phyloP scores from a whole-genome alignment of 192 early-diverging fungal genomes.

The Coemansia asiatica region DNA sequence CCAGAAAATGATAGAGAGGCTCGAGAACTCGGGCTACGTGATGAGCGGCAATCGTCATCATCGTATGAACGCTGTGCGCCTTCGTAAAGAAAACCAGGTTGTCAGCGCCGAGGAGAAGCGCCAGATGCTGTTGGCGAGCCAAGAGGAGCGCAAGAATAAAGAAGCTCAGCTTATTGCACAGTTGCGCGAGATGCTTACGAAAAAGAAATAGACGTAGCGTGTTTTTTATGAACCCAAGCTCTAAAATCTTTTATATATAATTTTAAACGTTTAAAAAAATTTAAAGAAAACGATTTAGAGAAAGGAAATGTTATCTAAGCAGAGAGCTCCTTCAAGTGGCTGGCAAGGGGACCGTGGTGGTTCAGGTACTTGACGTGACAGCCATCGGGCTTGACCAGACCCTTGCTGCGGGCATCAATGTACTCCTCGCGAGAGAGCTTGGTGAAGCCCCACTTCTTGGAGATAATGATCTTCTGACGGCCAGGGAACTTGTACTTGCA shows the following conservation, averaged over 20 bases:
- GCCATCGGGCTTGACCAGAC: slow-evolving; percentile 86
- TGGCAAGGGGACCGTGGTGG: slow-evolving; percentile 74
- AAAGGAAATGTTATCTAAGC: slow-evolving; percentile 23
- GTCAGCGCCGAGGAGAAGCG: slow-evolving; percentile 94
- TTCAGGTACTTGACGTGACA: slow-evolving; percentile 94
- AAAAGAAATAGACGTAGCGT: slow-evolving; percentile 47
- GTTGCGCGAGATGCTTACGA: slow-evolving; percentile 82
- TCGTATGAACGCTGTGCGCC: slow-evolving; percentile 93
- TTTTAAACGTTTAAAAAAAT: too few species aligned
- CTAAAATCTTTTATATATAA: too few species aligned
- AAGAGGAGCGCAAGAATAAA: slow-evolving; percentile 86
- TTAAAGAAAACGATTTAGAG: too few species aligned
- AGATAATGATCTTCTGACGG: slow-evolving; percentile 97
- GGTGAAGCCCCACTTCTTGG: slow-evolving; percentile 99
- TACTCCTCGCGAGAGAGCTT: slow-evolving; percentile 93
- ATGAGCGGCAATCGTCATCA: slow-evolving; percentile 95
- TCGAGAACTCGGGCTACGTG: slow-evolving; percentile 88
- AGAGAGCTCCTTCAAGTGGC: slow-evolving; percentile 46
- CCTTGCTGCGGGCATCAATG: slow-evolving; percentile 69
- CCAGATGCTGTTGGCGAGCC: slow-evolving; percentile 77
- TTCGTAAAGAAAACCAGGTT: slow-evolving; percentile 96
- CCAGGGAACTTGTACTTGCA: slow-evolving; percentile 99
- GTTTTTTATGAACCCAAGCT: too few species aligned
- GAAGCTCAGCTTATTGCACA: slow-evolving; percentile 90
- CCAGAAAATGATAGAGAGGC: slow-evolving; percentile 78